Conservation (phyloP, 192 early-diverging fungal species). For the Geranomyces variabilis region DNA sequence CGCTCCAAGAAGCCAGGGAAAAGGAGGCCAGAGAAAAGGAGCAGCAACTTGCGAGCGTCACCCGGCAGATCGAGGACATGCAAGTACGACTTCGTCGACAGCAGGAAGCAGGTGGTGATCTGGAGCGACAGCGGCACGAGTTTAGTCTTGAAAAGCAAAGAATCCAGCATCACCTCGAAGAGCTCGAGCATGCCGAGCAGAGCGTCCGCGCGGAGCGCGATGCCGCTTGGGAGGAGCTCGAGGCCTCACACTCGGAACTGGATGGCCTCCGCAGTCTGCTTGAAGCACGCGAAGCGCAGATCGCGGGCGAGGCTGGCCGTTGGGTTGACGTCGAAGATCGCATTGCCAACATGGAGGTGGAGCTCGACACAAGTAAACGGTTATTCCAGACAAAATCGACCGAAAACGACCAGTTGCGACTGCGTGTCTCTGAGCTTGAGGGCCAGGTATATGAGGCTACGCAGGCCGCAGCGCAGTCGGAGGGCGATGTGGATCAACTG, state of each 20-base stretch:
- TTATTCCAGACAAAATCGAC: slow-evolving; percentile 56
- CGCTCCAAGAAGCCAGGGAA: slow-evolving; percentile 18
- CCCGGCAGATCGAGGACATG: slow-evolving; percentile 55
- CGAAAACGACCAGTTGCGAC: slow-evolving; percentile 54
- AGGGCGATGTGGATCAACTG: slow-evolving; percentile 40
- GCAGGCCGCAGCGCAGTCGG: slow-evolving; percentile 28
- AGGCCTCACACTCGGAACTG: slow-evolving; percentile 28
- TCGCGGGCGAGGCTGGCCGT: slow-evolving; percentile 31
- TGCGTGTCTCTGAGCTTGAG: slow-evolving; percentile 56
- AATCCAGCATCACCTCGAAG: slow-evolving; percentile 20
- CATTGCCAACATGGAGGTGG: slow-evolving; percentile 51
- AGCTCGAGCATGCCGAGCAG: slow-evolving; percentile 23
- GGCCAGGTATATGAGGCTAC: slow-evolving; percentile 46
- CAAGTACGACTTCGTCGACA: slow-evolving; percentile 38
- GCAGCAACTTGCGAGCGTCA: slow-evolving; percentile 40
- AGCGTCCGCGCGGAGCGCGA: slow-evolving; percentile 23
- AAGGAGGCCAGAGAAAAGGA: slow-evolving; percentile 44
- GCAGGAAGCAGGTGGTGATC: slow-evolving; percentile 32
- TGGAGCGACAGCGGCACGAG: slow-evolving; percentile 39
- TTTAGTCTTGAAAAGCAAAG: slow-evolving; percentile 19
- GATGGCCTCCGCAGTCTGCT: slow-evolving; percentile 17
- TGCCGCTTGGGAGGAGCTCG: slow-evolving; percentile 21
- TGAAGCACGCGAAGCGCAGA: slow-evolving; percentile 33
- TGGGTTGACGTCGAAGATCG: slow-evolving; percentile 43
- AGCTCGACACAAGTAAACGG: slow-evolving; percentile 53